These are phyloP conservation scores for Tetrahymena malaccensis DNA, from an alignment of 73 alveolate genomes.

Conservation along the genomic window DNA sequence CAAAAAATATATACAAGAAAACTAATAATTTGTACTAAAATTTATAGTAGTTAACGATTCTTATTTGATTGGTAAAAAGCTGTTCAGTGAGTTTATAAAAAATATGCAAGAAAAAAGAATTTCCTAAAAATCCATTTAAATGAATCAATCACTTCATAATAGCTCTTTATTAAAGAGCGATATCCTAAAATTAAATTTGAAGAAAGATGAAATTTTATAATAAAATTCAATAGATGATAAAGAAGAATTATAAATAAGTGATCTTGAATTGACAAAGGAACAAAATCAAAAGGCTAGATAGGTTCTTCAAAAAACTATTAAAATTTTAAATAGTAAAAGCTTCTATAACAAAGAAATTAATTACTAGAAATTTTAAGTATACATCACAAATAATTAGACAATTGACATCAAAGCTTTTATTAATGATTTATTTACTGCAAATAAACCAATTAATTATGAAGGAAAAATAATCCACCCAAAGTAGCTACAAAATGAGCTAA, in stretches of 20 bases:
- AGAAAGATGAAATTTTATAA: background rate
- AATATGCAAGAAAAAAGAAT: background rate
- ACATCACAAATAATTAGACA: background rate
- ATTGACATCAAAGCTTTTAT: background rate
- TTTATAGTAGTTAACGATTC: background rate
- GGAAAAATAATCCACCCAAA: background rate
- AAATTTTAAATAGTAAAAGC: background rate
- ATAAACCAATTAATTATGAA: background rate
- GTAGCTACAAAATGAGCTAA: background rate
- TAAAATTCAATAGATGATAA: background rate
- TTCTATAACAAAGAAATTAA: background rate
- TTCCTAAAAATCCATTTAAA: background rate
- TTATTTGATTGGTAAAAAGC: background rate
- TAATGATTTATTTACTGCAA: background rate
- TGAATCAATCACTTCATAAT: background rate
- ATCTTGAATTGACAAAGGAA: background rate
- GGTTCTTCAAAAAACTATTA: background rate
- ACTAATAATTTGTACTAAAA: background rate
- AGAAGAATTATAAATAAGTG: background rate
- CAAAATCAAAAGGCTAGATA: background rate
- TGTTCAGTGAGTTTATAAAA: background rate
- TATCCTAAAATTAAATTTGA: background rate
- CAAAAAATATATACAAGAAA: background rate
- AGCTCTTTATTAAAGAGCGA: background rate
- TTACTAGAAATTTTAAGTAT: background rate